A percentile compares a stretch with the other conserved stretches of the same genome.
Evolutionary conservation across 345 rosid genomes (phyloP).

Genomic region (Brassica nigra): DNA sequence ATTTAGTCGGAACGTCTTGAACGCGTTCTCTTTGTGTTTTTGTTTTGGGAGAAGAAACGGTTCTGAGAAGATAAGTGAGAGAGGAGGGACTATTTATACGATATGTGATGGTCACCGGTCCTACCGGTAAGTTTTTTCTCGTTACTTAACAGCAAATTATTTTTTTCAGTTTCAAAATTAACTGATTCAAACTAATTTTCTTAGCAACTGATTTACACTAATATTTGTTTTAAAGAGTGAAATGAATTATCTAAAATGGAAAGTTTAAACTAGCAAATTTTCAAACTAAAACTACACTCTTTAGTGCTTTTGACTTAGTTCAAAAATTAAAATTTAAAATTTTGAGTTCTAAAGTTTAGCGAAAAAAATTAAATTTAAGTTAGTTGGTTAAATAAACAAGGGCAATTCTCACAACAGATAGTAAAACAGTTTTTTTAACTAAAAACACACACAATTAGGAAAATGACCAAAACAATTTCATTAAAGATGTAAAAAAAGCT

Average conservation of each 20-base stretch:
- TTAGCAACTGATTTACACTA: neutral
- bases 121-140: slow-evolving; percentile 34
- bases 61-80: slow-evolving; percentile 35
- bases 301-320: neutral
- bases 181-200: neutral
- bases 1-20: neutral
- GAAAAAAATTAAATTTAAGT: neutral
- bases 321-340: neutral
- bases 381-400: neutral
- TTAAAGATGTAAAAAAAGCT: no score
- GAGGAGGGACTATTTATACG: slow-evolving; percentile 33
- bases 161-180: neutral
- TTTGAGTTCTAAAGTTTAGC: neutral
- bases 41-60: neutral
- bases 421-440: no score
- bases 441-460: no score
- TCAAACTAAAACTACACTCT: neutral
- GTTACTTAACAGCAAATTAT: slow-evolving; percentile 17
- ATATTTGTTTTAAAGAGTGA: neutral
- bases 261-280: neutral
- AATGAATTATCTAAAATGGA: neutral
- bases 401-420: neutral
- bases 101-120: slow-evolving; percentile 36
- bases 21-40: neutral
- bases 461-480: no score